Conservation (phyloP, 2,329 filamentous ascomycete genomes). For the Diaporthe aspalathi region DNA sequence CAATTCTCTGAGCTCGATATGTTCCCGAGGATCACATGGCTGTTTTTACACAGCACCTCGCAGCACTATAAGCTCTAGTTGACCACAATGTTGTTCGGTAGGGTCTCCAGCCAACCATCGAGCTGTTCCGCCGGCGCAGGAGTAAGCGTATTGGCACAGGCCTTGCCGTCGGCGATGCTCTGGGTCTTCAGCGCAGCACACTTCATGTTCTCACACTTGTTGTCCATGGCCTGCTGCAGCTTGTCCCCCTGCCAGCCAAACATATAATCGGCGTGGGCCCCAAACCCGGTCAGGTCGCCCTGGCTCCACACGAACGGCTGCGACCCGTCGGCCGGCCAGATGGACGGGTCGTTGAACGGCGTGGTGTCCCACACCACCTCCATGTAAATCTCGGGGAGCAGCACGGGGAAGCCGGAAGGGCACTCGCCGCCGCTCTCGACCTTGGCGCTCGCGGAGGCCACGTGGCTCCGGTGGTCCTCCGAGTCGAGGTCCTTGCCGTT, state of each 20-base stretch:
- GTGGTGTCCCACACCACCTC: conserved; percentile 51
- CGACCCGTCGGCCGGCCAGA: conserved; percentile 50
- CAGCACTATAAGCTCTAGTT: not conserved
- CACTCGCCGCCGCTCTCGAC: conserved; percentile 43
- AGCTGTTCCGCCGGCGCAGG: conserved; percentile 12
- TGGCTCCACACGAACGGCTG: conserved; percentile 47
- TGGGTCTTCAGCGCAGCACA: conserved; percentile 43
- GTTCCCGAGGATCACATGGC: not conserved
- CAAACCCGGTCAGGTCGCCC: conserved; percentile 47
- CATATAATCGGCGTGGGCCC: conserved; percentile 54
- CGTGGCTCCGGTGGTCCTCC: conserved; percentile 60
- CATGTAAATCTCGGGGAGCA: conserved; percentile 50
- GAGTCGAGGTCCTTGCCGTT: conserved; percentile 61
- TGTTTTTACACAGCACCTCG: not conserved
- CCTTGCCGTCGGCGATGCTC: conserved; percentile 39
- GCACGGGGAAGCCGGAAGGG: conserved; percentile 46
- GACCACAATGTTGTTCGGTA: conserved; percentile 15
- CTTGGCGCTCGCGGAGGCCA: conserved; percentile 43
- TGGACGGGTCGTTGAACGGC: conserved; percentile 45
- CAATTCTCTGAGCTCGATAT: not conserved
- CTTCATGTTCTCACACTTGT: conserved; percentile 35
- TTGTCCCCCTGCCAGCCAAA: conserved; percentile 52
- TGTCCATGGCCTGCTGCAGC: conserved; percentile 45
- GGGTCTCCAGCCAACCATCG: conserved; percentile 13
- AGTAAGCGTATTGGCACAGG: conserved; percentile 34